Evolutionary conservation across 371 early-diverging fungal species (phyloP).

Genomic region (Mortierella sp.): DNA sequence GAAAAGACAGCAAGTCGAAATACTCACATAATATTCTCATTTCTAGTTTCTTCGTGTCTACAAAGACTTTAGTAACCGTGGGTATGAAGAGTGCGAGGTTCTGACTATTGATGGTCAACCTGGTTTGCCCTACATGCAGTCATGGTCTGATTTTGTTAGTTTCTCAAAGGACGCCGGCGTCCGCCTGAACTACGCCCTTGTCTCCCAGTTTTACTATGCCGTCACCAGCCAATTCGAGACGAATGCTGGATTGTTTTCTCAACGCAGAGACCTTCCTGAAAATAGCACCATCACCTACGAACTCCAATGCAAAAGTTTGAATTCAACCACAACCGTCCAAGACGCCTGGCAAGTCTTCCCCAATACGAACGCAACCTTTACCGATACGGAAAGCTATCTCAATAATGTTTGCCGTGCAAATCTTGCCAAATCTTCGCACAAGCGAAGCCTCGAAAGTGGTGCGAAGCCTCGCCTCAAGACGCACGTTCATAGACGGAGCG

Average conservation of each 20-base stretch:
- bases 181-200: conserved; percentile 20
- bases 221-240: background rate
- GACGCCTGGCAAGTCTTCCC: conserved; percentile 17
- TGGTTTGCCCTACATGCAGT: conserved; percentile 6
- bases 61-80: background rate
- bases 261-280: conserved; percentile 19
- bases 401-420: conserved; percentile 17
- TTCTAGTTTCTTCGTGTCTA: background rate
- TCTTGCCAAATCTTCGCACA: background rate
- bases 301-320: conserved; percentile 15
- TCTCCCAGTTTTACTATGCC: conserved; percentile 14
- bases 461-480: background rate
- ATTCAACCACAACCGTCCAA: background rate
- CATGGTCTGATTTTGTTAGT: conserved; percentile 13
- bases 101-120: conserved; percentile 17
- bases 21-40: background rate
- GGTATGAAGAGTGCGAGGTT: conserved; percentile 39
- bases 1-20: too few species aligned
- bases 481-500: conserved; percentile 2
- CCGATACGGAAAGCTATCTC: conserved; percentile 12
- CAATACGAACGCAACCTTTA: background rate
- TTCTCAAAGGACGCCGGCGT: conserved; percentile 42
- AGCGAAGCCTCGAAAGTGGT: background rate
- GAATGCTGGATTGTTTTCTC: conserved; percentile 19
- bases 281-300: conserved; percentile 11